Base-by-base conservation (phyloP, 2,329 filamentous ascomycete genomes). In the Epichloe glyceriae region DNA sequence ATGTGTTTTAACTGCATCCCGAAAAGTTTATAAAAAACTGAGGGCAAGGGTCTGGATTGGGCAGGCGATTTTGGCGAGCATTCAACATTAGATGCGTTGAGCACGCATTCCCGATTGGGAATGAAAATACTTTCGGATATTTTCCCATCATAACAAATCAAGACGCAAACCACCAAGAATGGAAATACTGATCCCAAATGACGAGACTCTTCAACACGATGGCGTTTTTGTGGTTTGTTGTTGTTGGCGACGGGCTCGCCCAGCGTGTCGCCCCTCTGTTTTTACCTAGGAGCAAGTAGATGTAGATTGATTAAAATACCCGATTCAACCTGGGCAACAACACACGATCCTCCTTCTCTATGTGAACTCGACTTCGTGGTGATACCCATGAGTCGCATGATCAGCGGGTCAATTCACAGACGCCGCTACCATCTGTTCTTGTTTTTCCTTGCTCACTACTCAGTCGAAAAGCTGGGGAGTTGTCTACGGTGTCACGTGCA, bases 41-140 rank as follows among this genome's bases (percentile, higher is more conserved):
- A 59, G 62, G 61, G 58, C 54, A 54, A 60, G 40, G 54, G 46
- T 41, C 48, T 50, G 52, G 42, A 47, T 49, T 50, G 47, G 51
- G 52, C 54, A 53, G 58, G 58, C 54, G 52, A 50, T 55, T 60
- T 58, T 54, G 64, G 63, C 65, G 64, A 59, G 61, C 64, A 68
- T 68, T 68, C 65, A 68, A 68, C 65, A 68, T 67, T 53, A 57
- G 53, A 65, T 63, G 64, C 64, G 63, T 64, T 63, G 62, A 62
- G 43, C 46, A 51, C 50, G 37, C 46, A 51, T 44, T 63, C 60
- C 62, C 57, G 51, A 55, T 66, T 64, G 57, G 61, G 60, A 59
- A 60, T 52, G 56, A 55, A 56, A 51, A 34, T 40, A 38, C 33
- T 54, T 53, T 50, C 46, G 47, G 53, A 55, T 56, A 58, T 61